Percentiles rank a stretch among this genome's conserved stretches.
Conservation (phyloP, 495 filamentous ascomycete species). For the Tuber brumale region DNA sequence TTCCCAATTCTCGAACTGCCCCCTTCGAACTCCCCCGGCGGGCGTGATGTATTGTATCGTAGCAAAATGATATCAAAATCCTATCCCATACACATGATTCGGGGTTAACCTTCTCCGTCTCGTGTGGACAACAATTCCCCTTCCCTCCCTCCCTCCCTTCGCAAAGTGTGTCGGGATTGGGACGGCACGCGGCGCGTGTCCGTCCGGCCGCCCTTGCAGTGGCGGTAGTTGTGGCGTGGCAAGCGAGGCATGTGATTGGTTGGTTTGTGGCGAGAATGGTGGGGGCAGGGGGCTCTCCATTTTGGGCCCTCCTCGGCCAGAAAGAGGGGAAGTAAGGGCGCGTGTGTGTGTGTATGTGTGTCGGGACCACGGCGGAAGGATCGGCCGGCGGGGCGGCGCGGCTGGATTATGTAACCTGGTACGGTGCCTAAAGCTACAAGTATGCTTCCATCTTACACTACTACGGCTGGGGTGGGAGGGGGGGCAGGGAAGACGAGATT, state of each 20-base stretch:
- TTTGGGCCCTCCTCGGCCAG: not conserved
- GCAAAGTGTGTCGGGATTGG: slow-evolving; percentile 3
- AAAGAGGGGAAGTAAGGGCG: not conserved
- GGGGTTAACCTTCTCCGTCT: not conserved
- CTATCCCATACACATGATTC: not conserved
- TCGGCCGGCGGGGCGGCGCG: slow-evolving; percentile 2
- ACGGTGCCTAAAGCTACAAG: not conserved
- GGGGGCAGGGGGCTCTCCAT: not conserved
- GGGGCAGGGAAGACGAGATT: not conserved
- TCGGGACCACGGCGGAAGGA: not conserved
- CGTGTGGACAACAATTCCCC: not conserved
- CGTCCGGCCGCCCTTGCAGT: slow-evolving; percentile 5
- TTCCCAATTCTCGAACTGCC: not conserved
- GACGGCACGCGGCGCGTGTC: slow-evolving; percentile 2
- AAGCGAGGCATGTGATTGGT: not conserved
- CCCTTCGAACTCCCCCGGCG: not conserved
- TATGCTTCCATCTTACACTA: not conserved
- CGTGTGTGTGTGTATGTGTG: not conserved
- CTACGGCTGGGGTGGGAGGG: not conserved
- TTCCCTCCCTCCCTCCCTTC: not conserved
- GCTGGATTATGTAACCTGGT: slow-evolving; percentile 1
- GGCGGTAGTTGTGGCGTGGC: slow-evolving; percentile 2
- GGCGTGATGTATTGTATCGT: not conserved
- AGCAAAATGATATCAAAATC: not conserved
- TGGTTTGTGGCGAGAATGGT: not conserved